Conservation (phyloP, 306 rosid species). For the Herpetospermum pedunculosum region DNA sequence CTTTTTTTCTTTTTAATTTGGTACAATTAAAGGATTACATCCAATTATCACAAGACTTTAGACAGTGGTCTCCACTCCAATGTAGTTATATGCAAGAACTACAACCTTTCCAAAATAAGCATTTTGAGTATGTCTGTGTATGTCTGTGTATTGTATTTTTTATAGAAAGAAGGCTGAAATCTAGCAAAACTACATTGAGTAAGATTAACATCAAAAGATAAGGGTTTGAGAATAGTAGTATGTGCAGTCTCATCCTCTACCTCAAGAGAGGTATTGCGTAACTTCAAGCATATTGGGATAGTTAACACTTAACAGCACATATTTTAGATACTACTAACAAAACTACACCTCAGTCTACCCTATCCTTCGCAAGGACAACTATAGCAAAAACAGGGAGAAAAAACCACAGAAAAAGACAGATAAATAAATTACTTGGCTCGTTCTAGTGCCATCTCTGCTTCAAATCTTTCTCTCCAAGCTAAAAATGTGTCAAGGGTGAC, state of each 20-base stretch:
- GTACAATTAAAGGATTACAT: too few species aligned
- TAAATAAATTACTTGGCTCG: constrained; percentile 83
- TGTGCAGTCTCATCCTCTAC: not conserved
- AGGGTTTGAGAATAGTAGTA: not conserved
- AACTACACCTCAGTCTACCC: not conserved
- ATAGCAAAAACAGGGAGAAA: not conserved
- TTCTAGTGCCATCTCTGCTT: constrained; percentile 93
- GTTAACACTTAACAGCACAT: not conserved
- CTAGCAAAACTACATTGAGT: not conserved
- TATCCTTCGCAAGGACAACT: not conserved
- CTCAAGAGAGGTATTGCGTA: not conserved
- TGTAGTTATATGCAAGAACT: too few species aligned
- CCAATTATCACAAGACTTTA: not conserved
- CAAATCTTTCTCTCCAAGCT: constrained; percentile 98
- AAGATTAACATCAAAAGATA: not conserved
- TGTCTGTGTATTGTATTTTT: not conserved
- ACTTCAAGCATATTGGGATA: not conserved
- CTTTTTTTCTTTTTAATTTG: too few species aligned
- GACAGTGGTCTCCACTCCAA: too few species aligned
- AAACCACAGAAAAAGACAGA: not conserved
- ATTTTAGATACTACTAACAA: not conserved
- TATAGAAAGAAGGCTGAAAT: not conserved
- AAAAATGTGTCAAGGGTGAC: constrained; percentile 83
- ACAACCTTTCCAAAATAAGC: too few species aligned
- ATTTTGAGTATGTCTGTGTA: too few species aligned